These are phyloP conservation scores for Cephalotrichum gorgonifer DNA, from an alignment of 2,329 filamentous ascomycete genomes.

Conservation along the genomic window DNA sequence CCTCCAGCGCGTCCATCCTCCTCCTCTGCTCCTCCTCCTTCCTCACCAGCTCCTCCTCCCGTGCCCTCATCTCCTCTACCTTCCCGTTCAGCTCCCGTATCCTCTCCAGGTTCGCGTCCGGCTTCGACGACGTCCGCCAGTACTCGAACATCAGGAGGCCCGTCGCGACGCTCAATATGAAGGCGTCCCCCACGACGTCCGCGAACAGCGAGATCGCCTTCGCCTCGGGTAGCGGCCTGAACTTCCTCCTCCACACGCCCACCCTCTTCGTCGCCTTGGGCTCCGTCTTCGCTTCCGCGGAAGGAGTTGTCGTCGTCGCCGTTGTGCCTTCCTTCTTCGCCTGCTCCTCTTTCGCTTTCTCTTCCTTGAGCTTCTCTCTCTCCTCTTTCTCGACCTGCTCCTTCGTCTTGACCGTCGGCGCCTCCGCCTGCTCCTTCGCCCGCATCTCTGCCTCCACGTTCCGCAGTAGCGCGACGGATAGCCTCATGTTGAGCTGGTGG, in stretches of 20 bases:
- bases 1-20: slow-evolving; percentile 42
- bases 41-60: slow-evolving; percentile 37
- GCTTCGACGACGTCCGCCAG: slow-evolving; percentile 47
- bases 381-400: slow-evolving; percentile 49
- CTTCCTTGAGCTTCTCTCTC: slow-evolving; percentile 7
- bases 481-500: slow-evolving; percentile 57
- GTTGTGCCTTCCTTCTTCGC: slow-evolving; percentile 16
- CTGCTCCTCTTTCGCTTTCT: slow-evolving; percentile 26
- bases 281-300: not conserved
- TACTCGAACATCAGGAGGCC: slow-evolving; percentile 52
- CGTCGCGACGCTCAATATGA: slow-evolving; percentile 50
- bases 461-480: slow-evolving; percentile 48
- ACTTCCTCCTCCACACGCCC: slow-evolving; percentile 54
- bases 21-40: slow-evolving; percentile 32
- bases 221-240: slow-evolving; percentile 50
- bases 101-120: slow-evolving; percentile 44
- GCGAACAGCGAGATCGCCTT: slow-evolving; percentile 60
- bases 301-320: not conserved
- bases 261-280: slow-evolving; percentile 30
- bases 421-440: slow-evolving; percentile 51
- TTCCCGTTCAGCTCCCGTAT: slow-evolving; percentile 37
- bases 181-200: slow-evolving; percentile 53
- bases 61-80: slow-evolving; percentile 37
- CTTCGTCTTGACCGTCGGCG: slow-evolving; percentile 55
- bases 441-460: slow-evolving; percentile 46